phyloP scores from a whole-genome alignment of 768 basidiomycete species.

The Leccinum aurantiacum region DNA sequence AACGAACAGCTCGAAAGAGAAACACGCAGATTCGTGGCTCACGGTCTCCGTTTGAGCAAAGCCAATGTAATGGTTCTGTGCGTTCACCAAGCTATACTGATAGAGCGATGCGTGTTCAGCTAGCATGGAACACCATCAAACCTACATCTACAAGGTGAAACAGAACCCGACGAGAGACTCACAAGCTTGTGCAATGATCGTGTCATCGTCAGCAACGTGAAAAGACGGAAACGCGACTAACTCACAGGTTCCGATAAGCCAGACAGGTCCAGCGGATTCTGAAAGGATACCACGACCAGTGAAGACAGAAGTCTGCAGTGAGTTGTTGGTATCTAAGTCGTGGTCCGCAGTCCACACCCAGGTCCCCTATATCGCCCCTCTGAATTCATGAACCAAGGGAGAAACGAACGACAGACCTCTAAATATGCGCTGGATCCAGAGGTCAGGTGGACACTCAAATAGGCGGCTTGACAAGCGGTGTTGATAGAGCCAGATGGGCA shows the following conservation, averaged over 20 bases:
- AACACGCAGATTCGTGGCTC: not conserved
- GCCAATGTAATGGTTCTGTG: slow-evolving; percentile 49
- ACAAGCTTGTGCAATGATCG: slow-evolving; percentile 40
- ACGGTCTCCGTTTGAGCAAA: slow-evolving; percentile 55
- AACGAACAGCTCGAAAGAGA: not conserved
- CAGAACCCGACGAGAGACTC: slow-evolving; percentile 30
- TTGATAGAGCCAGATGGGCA: slow-evolving; percentile 46
- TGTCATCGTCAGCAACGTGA: slow-evolving; percentile 8
- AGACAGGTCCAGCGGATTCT: slow-evolving; percentile 75
- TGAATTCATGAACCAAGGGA: not conserved
- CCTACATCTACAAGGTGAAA: slow-evolving; percentile 3
- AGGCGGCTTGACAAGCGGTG: slow-evolving; percentile 60
- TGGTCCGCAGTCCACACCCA: slow-evolving; percentile 88
- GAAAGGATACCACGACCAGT: slow-evolving; percentile 73
- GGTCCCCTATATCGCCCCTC: slow-evolving; percentile 45
- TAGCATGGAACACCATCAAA: slow-evolving; percentile 1
- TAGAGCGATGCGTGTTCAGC: slow-evolving; percentile 51
- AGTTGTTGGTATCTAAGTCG: slow-evolving; percentile 45
- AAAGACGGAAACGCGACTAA: not conserved
- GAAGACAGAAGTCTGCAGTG: slow-evolving; percentile 53
- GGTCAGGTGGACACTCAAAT: slow-evolving; percentile 63
- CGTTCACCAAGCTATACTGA: slow-evolving; percentile 46
- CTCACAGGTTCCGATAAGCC: slow-evolving; percentile 68
- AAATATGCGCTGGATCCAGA: slow-evolving; percentile 55
- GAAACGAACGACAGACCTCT: slow-evolving; percentile 44